Percentiles rank a stretch among this genome's conserved stretches.
Conservation (phyloP, 83 land plant species). For the Isoetes engelmannii region DNA sequence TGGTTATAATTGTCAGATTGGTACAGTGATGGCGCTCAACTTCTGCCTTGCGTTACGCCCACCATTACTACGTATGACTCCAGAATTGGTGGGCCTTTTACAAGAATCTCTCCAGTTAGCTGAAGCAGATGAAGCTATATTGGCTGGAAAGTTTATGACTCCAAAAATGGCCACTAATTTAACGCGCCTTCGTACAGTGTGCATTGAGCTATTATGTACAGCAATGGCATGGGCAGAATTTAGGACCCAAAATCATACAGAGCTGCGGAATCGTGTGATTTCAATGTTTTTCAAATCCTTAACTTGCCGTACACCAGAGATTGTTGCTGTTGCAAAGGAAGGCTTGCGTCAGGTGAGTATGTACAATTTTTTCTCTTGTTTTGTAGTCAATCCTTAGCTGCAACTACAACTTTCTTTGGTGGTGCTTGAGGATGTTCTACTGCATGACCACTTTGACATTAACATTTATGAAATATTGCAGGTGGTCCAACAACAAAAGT, state of each 20-base stretch:
- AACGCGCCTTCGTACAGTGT: conserved; percentile 86
- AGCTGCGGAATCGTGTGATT: conserved; percentile 84
- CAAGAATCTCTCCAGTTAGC: conserved; percentile 96
- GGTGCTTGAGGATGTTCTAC: background rate
- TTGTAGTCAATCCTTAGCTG: background rate
- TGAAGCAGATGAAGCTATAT: conserved; percentile 89
- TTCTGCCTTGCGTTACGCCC: conserved; percentile 93
- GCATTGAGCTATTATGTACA: conserved; percentile 96
- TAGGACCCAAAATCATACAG: conserved; percentile 68
- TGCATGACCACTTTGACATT: background rate
- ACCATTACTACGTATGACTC: conserved; percentile 82
- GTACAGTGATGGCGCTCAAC: conserved; percentile 93
- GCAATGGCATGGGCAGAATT: conserved; percentile 99
- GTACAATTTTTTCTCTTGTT: background rate
- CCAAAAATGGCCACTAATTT: conserved; percentile 80
- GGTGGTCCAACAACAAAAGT: conserved; percentile 90
- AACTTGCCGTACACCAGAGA: conserved; percentile 95
- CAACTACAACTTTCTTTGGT: background rate
- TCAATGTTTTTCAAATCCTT: conserved; percentile 99
- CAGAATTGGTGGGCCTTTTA: conserved; percentile 72
- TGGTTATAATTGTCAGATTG: conserved; percentile 46
- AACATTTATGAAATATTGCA: conserved; percentile 12
- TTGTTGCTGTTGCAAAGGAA: conserved; percentile 97
- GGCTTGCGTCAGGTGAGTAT: conserved; percentile 86
- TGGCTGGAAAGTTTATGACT: conserved; percentile 84